These are phyloP conservation scores for Crinitomyces ghanaensis DNA, from an alignment of 805 yeast species.

Conservation along the genomic window DNA sequence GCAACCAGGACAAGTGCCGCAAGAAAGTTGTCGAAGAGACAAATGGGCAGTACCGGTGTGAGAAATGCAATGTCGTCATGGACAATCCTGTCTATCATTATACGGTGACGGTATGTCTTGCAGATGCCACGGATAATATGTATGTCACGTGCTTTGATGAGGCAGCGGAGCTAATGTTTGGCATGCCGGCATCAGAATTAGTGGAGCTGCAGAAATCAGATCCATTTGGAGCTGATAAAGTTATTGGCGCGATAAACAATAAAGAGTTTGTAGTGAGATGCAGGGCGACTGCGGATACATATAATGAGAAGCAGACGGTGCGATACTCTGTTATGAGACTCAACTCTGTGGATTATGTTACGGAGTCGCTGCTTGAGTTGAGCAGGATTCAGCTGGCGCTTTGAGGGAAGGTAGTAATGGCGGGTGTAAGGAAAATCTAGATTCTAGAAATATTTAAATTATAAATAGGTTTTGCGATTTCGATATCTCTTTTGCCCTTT, in stretches of 20 bases:
- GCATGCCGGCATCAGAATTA: constrained; percentile 57
- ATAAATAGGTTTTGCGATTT: no score
- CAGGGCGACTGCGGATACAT: constrained; percentile 73
- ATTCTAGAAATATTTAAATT: no score
- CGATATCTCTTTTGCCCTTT: no score
- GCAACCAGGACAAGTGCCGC: constrained; percentile 59
- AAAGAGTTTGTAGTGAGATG: constrained; percentile 64
- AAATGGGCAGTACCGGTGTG: constrained; percentile 84
- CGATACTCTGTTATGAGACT: constrained; percentile 56
- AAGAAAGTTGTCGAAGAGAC: constrained; percentile 69
- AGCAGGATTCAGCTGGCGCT: no score
- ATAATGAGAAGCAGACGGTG: constrained; percentile 61
- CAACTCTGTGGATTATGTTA: constrained; percentile 23
- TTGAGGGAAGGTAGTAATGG: no score
- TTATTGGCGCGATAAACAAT: constrained; percentile 44
- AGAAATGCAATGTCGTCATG: constrained; percentile 67
- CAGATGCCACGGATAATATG: constrained; percentile 71
- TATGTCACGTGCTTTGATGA: constrained; percentile 87
- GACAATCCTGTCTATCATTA: constrained; percentile 69
- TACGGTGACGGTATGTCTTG: constrained; percentile 61
- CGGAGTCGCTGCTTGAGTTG: constrained; percentile 20
- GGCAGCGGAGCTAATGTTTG: constrained; percentile 59
- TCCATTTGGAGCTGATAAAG: constrained; percentile 36
- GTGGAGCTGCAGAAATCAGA: constrained; percentile 22
- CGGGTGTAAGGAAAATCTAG: no score